Percentiles rank a stretch among this genome's conserved stretches.
Evolutionary conservation across 225 moss, liverwort and hornwort species (phyloP).

Genomic region (Marchantia paleacea): DNA sequence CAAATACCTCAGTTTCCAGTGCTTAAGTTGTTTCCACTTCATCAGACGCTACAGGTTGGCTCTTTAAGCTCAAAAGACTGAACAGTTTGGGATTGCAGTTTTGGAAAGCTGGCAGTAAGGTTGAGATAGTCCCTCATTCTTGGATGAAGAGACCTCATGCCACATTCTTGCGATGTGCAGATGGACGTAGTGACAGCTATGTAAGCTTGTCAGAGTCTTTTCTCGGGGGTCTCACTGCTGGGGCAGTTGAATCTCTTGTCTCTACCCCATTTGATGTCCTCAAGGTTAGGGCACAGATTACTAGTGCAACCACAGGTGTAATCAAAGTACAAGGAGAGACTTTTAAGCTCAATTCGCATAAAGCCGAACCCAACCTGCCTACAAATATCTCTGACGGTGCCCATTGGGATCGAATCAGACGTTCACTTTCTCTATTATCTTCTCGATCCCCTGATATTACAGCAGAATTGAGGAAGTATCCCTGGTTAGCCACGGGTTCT

Average conservation of each 20-base stretch:
- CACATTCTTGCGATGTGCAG: conserved; percentile 35
- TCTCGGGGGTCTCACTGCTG: conserved; percentile 65
- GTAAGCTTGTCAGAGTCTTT: conserved; percentile 67
- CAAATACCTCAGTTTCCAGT: not conserved
- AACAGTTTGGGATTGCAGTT: not conserved
- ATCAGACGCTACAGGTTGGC: not conserved
- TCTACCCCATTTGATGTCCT: conserved; percentile 78
- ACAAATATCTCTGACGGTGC: conserved; percentile 29
- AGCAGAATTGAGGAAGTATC: conserved; percentile 47
- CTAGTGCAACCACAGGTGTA: conserved; percentile 46
- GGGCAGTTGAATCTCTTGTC: conserved; percentile 66
- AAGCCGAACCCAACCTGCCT: conserved; percentile 25
- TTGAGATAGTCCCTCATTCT: too few relatives aligned
- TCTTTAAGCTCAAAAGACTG: not conserved
- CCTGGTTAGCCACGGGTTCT: conserved; percentile 80
- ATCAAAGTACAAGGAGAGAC: conserved; percentile 20
- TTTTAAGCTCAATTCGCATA: conserved; percentile 15
- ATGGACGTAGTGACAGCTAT: conserved; percentile 62
- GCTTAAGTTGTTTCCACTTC: not conserved
- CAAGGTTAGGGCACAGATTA: conserved; percentile 73
- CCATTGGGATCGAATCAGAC: conserved; percentile 59
- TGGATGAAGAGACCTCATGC: not conserved
- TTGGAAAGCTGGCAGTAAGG: not conserved
- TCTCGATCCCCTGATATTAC: conserved; percentile 38
- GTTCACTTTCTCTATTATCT: conserved; percentile 54